Percentiles rank a stretch among this genome's conserved stretches.
Conservation (phyloP, 148 eudicot species). For the Rhododendron mucronatum region DNA sequence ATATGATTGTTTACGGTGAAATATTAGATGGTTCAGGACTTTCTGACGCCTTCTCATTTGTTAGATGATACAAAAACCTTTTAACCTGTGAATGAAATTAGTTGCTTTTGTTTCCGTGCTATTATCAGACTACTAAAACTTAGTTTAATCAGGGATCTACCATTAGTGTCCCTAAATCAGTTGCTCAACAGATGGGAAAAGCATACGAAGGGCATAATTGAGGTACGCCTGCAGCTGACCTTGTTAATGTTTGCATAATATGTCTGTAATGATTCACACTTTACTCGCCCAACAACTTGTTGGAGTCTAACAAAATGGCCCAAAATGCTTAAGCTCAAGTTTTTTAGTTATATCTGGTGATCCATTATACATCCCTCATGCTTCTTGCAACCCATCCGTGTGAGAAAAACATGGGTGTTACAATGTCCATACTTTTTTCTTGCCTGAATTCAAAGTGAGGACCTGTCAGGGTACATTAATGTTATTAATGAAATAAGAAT, state of each 20-base stretch:
- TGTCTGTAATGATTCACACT: background rate
- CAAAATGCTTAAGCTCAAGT: background rate
- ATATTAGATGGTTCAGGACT: background rate
- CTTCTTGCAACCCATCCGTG: background rate
- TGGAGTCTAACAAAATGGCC: background rate
- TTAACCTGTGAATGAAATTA: background rate
- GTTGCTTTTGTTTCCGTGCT: constrained; percentile 7
- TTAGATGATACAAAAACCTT: background rate
- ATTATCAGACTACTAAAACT: constrained; percentile 10
- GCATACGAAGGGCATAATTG: constrained; percentile 41
- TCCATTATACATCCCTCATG: background rate
- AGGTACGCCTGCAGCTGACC: constrained; percentile 38
- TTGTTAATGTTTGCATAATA: background rate
- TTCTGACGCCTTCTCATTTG: background rate
- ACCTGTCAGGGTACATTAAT: background rate
- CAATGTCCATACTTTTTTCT: background rate
- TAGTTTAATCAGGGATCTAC: constrained; percentile 56
- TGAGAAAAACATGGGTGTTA: background rate
- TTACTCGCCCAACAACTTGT: background rate
- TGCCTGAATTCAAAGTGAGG: background rate
- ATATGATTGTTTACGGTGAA: background rate
- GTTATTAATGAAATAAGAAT: background rate
- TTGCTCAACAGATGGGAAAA: constrained; percentile 68
- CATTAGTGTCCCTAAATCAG: constrained; percentile 41
- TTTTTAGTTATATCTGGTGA: background rate